phyloP scores from a whole-genome alignment of 768 basidiomycete species.

The Leccinum arenicola region DNA sequence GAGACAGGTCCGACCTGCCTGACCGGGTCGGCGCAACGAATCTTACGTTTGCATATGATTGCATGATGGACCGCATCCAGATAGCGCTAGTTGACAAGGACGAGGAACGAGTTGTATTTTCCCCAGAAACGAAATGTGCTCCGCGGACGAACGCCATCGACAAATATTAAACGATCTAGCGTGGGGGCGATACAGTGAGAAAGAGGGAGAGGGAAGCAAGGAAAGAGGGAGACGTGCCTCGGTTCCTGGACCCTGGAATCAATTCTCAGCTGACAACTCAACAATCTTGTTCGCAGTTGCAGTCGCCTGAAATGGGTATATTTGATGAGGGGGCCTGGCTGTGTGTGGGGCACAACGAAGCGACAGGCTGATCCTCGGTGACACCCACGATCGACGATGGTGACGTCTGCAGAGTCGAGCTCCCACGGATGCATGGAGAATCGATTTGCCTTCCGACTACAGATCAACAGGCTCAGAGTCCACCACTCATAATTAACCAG shows the following conservation, averaged over 20 bases:
- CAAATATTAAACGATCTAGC: background rate
- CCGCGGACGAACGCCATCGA: conserved; percentile 2
- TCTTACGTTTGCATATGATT: background rate
- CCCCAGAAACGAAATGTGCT: background rate
- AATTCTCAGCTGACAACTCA: background rate
- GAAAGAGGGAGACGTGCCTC: background rate
- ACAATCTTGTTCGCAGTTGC: background rate
- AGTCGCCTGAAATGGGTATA: background rate
- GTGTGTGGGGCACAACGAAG: conserved; percentile 6
- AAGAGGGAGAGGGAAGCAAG: background rate
- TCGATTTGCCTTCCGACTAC: background rate
- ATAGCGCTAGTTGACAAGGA: background rate
- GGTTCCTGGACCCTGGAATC: conserved; percentile 10
- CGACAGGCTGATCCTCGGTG: background rate
- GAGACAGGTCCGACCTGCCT: background rate
- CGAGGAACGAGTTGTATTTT: background rate
- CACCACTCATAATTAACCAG: background rate
- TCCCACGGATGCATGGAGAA: background rate
- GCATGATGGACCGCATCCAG: background rate
- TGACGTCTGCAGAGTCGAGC: background rate
- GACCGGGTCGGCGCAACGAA: background rate
- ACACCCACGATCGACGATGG: conserved; percentile 7
- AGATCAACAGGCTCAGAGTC: background rate
- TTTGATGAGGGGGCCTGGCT: background rate
- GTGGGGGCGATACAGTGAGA: background rate